Conservation (phyloP, 768 basidiomycete species). For the Pleurotus citrinopileatus region DNA sequence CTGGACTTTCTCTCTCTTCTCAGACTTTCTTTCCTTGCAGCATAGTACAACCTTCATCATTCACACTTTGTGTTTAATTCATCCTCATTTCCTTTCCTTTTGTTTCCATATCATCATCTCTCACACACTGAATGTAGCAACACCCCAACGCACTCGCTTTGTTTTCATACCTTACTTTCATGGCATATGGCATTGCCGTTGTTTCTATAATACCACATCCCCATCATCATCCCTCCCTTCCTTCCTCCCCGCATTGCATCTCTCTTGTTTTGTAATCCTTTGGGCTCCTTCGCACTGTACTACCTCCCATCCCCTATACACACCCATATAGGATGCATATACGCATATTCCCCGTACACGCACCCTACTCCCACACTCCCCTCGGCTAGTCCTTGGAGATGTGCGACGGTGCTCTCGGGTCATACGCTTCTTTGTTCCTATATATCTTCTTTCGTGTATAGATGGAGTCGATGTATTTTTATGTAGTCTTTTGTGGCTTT, state of each 20-base stretch:
- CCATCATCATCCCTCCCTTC: neutral
- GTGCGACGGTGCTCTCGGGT: no score
- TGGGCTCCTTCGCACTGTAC: neutral
- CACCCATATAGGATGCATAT: neutral
- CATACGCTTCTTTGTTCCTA: no score
- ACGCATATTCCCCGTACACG: no score
- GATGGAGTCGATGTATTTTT: no score
- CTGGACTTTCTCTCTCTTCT: conserved; percentile 9
- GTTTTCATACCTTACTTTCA: neutral
- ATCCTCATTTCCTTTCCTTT: conserved; percentile 14
- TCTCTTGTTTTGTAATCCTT: neutral
- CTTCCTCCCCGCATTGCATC: neutral
- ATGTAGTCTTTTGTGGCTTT: no score
- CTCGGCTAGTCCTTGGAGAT: no score
- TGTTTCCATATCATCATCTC: conserved; percentile 8
- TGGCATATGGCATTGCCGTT: neutral
- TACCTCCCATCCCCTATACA: neutral
- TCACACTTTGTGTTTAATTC: conserved; percentile 14
- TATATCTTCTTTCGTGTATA: no score
- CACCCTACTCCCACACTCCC: no score
- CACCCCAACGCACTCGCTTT: conserved; percentile 12
- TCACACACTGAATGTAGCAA: conserved; percentile 1
- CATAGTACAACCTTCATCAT: conserved; percentile 6
- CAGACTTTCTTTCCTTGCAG: conserved; percentile 12
- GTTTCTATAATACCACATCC: neutral